phyloP scores from a whole-genome alignment of 2,329 filamentous ascomycete species.

The Penicillium sp. region DNA sequence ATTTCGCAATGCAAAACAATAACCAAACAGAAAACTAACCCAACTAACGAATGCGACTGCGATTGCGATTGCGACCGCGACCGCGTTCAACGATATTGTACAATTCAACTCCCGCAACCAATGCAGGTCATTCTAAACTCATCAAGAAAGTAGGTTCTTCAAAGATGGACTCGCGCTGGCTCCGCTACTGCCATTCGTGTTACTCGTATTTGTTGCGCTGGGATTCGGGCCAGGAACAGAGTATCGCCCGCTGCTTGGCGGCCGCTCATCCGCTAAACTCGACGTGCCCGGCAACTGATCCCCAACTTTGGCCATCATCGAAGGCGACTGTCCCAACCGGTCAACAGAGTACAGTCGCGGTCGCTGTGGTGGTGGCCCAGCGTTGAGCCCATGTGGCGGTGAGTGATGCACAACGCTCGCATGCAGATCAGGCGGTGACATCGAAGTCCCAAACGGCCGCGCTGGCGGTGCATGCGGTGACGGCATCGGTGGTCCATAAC shows the following conservation, averaged over 20 bases:
- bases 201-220: neutral
- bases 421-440: slow-evolving; percentile 35
- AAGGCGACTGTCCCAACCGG: slow-evolving; percentile 34
- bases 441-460: slow-evolving; percentile 33
- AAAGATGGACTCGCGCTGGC: slow-evolving; percentile 74
- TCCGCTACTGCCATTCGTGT: slow-evolving; percentile 40
- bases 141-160: slow-evolving; percentile 63
- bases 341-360: slow-evolving; percentile 36
- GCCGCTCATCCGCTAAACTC: slow-evolving; percentile 26
- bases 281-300: slow-evolving; percentile 32
- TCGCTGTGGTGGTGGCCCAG: slow-evolving; percentile 31
- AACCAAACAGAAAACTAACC: neutral
- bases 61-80: too few species aligned
- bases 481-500: slow-evolving; percentile 33
- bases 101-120: neutral
- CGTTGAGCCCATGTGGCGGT: slow-evolving; percentile 33
- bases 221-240: slow-evolving; percentile 20
- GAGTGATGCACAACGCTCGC: slow-evolving; percentile 35
- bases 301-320: slow-evolving; percentile 30
- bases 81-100: neutral
- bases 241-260: slow-evolving; percentile 26
- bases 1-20: neutral
- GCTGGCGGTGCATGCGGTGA: slow-evolving; percentile 31
- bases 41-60: too few species aligned
- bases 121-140: neutral